These are phyloP conservation scores for Pseudopithomyces chartarum DNA, from an alignment of 2,329 filamentous ascomycete genomes.

Conservation along the genomic window DNA sequence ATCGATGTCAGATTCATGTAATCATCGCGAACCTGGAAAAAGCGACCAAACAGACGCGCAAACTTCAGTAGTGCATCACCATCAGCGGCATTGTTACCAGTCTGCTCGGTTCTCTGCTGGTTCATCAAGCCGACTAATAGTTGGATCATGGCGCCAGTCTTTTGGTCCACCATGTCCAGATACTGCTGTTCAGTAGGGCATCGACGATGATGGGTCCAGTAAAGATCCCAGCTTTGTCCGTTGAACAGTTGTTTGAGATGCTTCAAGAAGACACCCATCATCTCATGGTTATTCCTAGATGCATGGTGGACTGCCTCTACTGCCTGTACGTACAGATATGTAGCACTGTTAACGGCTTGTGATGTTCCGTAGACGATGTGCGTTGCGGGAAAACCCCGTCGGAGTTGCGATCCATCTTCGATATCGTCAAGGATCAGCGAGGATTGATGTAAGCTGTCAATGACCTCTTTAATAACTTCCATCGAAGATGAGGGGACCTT, in stretches of 20 bases:
- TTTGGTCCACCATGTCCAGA: conserved; percentile 74
- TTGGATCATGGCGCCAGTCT: conserved; percentile 82
- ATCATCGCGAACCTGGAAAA: conserved; percentile 88
- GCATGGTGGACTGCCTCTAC: conserved; percentile 29
- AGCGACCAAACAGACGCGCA: conserved; percentile 66
- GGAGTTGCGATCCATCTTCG: conserved; percentile 61
- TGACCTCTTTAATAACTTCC: conserved; percentile 72
- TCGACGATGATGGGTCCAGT: conserved; percentile 59
- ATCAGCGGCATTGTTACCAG: background rate
- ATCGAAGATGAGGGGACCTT: conserved; percentile 70
- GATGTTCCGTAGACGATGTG: conserved; percentile 80
- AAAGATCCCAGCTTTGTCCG: conserved; percentile 85
- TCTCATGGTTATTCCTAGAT: conserved; percentile 54
- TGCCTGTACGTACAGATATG: conserved; percentile 81
- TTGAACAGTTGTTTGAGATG: conserved; percentile 61
- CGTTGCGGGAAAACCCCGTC: conserved; percentile 77
- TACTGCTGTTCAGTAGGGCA: conserved; percentile 78
- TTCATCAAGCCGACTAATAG: conserved; percentile 62
- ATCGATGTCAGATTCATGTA: conserved; percentile 74
- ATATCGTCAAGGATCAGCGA: conserved; percentile 74
- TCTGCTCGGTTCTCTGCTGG: background rate
- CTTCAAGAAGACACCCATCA: conserved; percentile 11
- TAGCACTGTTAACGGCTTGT: conserved; percentile 84
- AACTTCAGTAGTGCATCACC: background rate
- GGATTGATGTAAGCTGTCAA: conserved; percentile 80